Evolutionary conservation across 805 yeast genomes (phyloP).

Genomic region (Candida maltosa): DNA sequence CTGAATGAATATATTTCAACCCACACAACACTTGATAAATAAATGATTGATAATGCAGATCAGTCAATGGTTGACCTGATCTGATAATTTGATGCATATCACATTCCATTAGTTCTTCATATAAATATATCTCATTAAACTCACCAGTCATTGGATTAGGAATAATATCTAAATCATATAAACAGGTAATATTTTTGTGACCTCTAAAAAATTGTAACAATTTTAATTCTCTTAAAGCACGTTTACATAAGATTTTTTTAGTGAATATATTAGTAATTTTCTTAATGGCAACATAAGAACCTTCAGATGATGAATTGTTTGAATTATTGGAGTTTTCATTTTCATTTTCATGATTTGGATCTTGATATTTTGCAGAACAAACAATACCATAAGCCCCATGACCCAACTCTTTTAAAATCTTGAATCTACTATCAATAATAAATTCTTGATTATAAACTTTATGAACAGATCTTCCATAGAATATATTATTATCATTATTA

Average conservation of each 20-base stretch:
- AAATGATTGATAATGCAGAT: conserved; percentile 91
- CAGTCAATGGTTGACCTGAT: conserved; percentile 89
- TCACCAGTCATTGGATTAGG: conserved; percentile 57
- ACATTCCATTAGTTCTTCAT: conserved; percentile 97
- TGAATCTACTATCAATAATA: conserved; percentile 83
- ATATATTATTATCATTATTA: too few relatives aligned
- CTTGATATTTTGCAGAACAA: conserved; percentile 87
- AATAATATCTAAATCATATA: conserved; percentile 91
- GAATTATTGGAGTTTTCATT: not conserved
- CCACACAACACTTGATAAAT: conserved; percentile 92
- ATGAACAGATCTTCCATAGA: conserved; percentile 32
- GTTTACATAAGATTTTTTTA: conserved; percentile 84
- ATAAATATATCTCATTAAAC: conserved; percentile 88
- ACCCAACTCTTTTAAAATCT: conserved; percentile 88
- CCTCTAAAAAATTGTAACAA: conserved; percentile 90
- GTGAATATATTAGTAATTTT: conserved; percentile 93
- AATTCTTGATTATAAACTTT: conserved; percentile 76
- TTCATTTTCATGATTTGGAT: conserved; percentile 16
- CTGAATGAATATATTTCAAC: conserved; percentile 81
- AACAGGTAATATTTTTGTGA: conserved; percentile 92
- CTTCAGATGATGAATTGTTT: conserved; percentile 18
- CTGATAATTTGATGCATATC: conserved; percentile 97
- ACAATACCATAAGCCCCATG: conserved; percentile 98
- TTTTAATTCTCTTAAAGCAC: conserved; percentile 89
- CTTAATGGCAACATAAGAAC: conserved; percentile 78